Evolutionary conservation across 106 monocot genomes (phyloP).

Genomic region (Vanilla planifolia): DNA sequence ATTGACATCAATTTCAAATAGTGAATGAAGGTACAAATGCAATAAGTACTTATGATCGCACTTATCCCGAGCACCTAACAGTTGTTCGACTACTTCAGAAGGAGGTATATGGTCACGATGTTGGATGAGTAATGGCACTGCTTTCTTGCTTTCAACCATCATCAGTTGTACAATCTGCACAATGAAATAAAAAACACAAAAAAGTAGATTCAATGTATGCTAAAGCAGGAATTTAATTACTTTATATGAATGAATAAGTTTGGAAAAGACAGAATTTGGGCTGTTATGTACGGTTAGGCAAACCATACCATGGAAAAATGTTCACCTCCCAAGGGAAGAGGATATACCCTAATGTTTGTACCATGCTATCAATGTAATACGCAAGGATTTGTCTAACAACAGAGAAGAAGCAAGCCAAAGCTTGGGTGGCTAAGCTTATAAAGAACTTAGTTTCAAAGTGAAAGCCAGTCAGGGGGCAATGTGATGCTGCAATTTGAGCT

Average conservation of each 20-base stretch:
- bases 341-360: too few species aligned
- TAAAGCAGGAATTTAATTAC: not conserved
- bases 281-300: not conserved
- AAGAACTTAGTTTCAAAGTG: too few species aligned
- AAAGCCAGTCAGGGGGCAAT: too few species aligned
- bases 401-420: too few species aligned
- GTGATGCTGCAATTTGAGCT: too few species aligned
- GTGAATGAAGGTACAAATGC: constrained; percentile 75
- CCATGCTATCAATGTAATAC: too few species aligned
- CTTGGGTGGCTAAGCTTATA: too few species aligned
- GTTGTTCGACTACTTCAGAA: constrained; percentile 74
- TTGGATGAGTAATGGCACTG: constrained; percentile 68
- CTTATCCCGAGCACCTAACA: constrained; percentile 41
- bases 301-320: not conserved
- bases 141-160: constrained; percentile 72
- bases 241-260: not conserved
- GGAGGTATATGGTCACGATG: constrained; percentile 65
- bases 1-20: constrained; percentile 72
- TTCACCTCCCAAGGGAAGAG: not conserved
- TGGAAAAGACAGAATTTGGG: not conserved
- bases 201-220: not conserved
- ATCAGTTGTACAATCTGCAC: constrained; percentile 81
- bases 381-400: too few species aligned
- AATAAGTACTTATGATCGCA: constrained; percentile 59
- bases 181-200: not conserved